These are phyloP conservation scores for Solanum ossicruentum DNA, from an alignment of 257 asterid genomes.

Conservation along the genomic window DNA sequence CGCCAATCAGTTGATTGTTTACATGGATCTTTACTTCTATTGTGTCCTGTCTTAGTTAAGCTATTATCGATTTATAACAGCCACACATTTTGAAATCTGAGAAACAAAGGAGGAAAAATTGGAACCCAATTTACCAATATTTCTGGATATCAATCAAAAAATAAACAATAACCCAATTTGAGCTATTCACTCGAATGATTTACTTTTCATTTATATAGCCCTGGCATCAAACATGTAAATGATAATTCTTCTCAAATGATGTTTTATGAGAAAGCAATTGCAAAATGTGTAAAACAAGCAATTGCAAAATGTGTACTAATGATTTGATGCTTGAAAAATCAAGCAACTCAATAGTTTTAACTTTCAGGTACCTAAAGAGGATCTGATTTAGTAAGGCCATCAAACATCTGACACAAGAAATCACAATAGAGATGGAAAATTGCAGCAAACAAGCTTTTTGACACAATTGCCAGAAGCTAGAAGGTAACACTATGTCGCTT, in stretches of 20 bases:
- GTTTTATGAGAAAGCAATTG: background rate
- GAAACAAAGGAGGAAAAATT: background rate
- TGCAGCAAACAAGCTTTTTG: background rate
- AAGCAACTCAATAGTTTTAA: background rate
- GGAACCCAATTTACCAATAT: background rate
- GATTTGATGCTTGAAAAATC: background rate
- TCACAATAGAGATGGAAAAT: background rate
- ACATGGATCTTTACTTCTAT: background rate
- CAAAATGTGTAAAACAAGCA: background rate
- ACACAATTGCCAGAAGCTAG: background rate
- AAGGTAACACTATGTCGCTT: background rate
- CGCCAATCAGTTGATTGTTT: background rate
- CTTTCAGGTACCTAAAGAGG: background rate
- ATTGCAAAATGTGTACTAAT: background rate
- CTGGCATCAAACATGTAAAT: background rate
- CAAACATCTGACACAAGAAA: background rate
- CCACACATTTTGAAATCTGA: background rate
- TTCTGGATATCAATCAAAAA: background rate
- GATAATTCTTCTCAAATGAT: background rate
- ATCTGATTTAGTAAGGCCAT: background rate
- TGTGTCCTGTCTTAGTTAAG: background rate
- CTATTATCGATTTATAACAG: background rate
- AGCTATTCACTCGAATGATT: background rate
- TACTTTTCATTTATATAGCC: background rate
- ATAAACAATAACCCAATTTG: background rate